phyloP scores from a whole-genome alignment of 805 yeast genomes.

The Candida tammaniensis region DNA sequence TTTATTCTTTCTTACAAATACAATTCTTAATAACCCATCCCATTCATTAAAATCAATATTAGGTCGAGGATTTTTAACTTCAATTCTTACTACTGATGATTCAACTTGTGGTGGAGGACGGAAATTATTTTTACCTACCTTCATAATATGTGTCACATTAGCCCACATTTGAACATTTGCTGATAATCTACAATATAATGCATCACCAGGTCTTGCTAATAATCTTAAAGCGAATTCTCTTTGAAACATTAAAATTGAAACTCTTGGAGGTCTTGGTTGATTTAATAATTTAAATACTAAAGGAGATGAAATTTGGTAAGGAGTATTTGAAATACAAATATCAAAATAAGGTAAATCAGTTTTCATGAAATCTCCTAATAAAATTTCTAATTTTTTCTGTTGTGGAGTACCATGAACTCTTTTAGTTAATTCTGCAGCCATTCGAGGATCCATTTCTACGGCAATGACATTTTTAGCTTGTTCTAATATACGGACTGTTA shows the following conservation, averaged over 20 bases:
- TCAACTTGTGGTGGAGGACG: constrained; percentile 99
- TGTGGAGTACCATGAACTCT: constrained; percentile 97
- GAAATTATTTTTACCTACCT: constrained; percentile 94
- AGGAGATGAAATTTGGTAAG: constrained; percentile 96
- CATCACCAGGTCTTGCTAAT: constrained; percentile 95
- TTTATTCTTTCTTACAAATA: constrained; percentile 90
- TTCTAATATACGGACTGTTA: constrained; percentile 89
- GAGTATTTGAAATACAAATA: constrained; percentile 94
- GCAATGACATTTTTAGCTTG: constrained; percentile 94
- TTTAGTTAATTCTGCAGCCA: constrained; percentile 98
- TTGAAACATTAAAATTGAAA: constrained; percentile 95
- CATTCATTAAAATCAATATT: constrained; percentile 90
- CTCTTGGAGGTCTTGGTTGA: constrained; percentile 92
- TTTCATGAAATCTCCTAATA: constrained; percentile 95
- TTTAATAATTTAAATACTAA: constrained; percentile 87
- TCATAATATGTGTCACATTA: constrained; percentile 97
- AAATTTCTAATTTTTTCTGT: constrained; percentile 85
- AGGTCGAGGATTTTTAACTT: constrained; percentile 92
- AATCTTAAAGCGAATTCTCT: constrained; percentile 93
- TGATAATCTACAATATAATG: constrained; percentile 85
- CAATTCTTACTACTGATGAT: constrained; percentile 91
- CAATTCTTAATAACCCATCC: constrained; percentile 92
- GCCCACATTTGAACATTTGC: constrained; percentile 99
- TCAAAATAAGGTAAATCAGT: constrained; percentile 93
- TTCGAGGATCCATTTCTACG: constrained; percentile 98